A percentile compares a stretch with the other conserved stretches of the same genome.
phyloP scores from a whole-genome alignment of 192 early-diverging fungal genomes.

The Linnemannia schmuckeri region DNA sequence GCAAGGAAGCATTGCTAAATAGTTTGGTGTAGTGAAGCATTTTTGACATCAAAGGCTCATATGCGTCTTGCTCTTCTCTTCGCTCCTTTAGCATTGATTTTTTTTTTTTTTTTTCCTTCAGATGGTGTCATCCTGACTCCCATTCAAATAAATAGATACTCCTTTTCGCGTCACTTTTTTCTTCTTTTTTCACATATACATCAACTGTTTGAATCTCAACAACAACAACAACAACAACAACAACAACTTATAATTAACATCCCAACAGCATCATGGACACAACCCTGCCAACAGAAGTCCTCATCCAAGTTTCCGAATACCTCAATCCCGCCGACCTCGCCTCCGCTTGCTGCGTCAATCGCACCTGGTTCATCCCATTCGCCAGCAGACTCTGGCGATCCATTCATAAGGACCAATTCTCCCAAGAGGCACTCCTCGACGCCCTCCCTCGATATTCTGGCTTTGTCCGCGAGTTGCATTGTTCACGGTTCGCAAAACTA shows the following conservation, averaged over 20 bases:
- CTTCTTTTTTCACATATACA: too few relatives aligned
- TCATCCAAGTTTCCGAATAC: constrained; percentile 3
- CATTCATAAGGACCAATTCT: constrained; percentile 36
- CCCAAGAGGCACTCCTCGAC: constrained; percentile 2
- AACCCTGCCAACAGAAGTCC: constrained; percentile 15
- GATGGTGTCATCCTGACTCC: too few relatives aligned
- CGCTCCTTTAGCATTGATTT: too few relatives aligned
- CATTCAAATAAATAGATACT: too few relatives aligned
- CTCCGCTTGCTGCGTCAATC: constrained; percentile 3
- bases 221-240: neutral
- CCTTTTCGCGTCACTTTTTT: too few relatives aligned
- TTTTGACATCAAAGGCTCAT: too few relatives aligned
- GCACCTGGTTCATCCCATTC: constrained; percentile 30
- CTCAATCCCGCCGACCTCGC: constrained; percentile 30
- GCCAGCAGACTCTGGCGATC: constrained; percentile 35
- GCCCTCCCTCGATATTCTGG: constrained; percentile 31
- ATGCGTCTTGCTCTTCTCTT: too few relatives aligned
- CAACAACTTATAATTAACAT: neutral
- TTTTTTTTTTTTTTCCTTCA: too few relatives aligned
- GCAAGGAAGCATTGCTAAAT: too few relatives aligned
- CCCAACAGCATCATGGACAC: constrained; percentile 5
- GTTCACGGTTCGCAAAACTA: neutral
- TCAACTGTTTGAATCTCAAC: neutral
- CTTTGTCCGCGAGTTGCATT: constrained; percentile 34
- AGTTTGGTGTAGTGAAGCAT: too few relatives aligned